Base-by-base conservation (phyloP, 805 yeast species). In the Metschnikowia santaceciliae region DNA sequence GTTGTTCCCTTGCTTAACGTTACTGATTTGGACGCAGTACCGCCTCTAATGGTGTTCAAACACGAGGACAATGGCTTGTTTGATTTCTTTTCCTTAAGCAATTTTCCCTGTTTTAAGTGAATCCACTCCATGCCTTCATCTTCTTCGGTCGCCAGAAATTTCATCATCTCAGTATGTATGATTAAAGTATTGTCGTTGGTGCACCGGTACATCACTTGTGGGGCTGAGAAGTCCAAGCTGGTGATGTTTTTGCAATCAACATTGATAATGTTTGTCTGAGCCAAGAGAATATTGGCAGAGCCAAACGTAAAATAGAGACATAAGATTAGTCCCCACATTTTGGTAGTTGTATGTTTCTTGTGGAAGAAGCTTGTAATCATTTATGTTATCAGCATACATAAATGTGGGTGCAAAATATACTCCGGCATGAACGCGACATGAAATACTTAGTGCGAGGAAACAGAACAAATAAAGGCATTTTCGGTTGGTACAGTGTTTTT, bases 41-140 rank as follows among this genome's bases (percentile, higher is more conserved):
- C 37, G 3, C 58, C 58, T 20, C 49, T 19, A 17, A 35, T 41
- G 2, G 47, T 32, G 7, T 48, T 44, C 5, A 51, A 35, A 19
- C 57, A 53, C 22, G 49, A 41, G 3, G 55, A 39, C 20, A 53
- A 20, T 2, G 56, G 57, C 15, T 35, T 38, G 19, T 38, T 32
- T 4, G 30, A 15, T 8, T 11, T 17, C 17, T 3, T 19, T 3
- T 22, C 15, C 17, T 38, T 23, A 26, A 32, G 41, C 15, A 50
- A 35, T 13, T 17, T 15, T 6, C 56, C 58, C 32, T 46, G 39
- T 23, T 36, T 8, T n/a, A 55, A 44, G 26, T 53, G 57, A 32
- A 53, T 37, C 58, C 58, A 55, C 8, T 39, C 32, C 14, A 39
- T 39, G 7, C 15, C 36, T n/a, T 20, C 19, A 14, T 19, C 42